Evolutionary conservation across 2,329 filamentous ascomycete genomes (phyloP).

Genomic region (Diaporthe sp.): DNA sequence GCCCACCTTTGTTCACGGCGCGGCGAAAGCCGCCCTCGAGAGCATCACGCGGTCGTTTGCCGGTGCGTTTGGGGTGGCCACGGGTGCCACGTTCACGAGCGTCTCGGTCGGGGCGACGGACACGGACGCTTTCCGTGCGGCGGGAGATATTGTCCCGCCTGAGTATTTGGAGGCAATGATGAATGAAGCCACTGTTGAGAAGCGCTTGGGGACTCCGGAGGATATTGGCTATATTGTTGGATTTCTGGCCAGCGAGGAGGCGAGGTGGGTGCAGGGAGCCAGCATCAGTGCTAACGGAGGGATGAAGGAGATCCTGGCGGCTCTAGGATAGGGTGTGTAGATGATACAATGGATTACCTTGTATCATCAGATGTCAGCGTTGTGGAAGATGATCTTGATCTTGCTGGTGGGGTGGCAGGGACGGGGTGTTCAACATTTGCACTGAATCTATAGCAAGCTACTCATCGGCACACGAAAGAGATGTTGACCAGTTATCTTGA

Average conservation of each 20-base stretch:
- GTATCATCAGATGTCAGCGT: neutral
- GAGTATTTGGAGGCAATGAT: neutral
- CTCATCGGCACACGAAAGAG: no score
- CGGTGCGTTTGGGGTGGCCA: neutral
- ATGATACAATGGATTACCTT: neutral
- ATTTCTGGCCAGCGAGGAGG: conserved; percentile 2
- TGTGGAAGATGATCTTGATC: neutral
- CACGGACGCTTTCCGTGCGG: neutral
- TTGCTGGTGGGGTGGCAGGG: neutral
- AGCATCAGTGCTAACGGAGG: neutral
- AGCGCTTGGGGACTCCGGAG: neutral
- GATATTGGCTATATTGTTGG: neutral
- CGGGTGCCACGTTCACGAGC: neutral
- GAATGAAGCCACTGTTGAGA: neutral
- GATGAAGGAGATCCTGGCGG: neutral
- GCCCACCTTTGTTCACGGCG: neutral
- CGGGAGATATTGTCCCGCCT: neutral
- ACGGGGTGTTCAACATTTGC: no score
- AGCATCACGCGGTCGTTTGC: neutral
- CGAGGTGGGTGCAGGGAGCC: neutral
- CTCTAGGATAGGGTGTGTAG: neutral
- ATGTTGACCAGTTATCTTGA: no score
- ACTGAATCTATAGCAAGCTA: no score
- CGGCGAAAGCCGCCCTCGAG: neutral
- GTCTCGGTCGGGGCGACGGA: neutral